These are phyloP conservation scores for Kodamaea alishanica DNA, from an alignment of 1,139 yeast species.

Conservation along the genomic window DNA sequence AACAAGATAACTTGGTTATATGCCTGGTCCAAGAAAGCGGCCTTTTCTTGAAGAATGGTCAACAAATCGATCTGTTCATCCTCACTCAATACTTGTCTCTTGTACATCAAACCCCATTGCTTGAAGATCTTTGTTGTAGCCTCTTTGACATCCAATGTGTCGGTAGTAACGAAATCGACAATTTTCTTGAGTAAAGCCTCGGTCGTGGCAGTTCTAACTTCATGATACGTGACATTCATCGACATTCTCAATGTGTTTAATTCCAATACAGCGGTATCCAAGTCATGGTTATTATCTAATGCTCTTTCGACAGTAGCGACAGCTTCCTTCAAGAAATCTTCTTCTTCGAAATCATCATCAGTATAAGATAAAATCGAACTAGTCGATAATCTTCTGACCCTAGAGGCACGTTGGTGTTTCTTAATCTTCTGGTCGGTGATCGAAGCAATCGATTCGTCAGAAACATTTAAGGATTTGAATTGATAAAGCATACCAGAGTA, in stretches of 20 bases:
- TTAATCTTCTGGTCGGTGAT: slow-evolving; percentile 43
- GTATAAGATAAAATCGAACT: slow-evolving; percentile 37
- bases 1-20: slow-evolving; percentile 54
- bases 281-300: slow-evolving; percentile 83
- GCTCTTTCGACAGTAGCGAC: slow-evolving; percentile 92
- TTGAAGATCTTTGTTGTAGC: slow-evolving; percentile 73
- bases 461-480: slow-evolving; percentile 60
- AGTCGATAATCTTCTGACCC: slow-evolving; percentile 33
- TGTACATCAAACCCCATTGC: slow-evolving; percentile 77
- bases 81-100: slow-evolving; percentile 75
- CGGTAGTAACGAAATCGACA: slow-evolving; percentile 69
- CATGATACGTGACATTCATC: slow-evolving; percentile 91
- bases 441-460: slow-evolving; percentile 78
- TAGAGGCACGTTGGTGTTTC: slow-evolving; percentile 26
- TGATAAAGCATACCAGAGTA: slow-evolving; percentile 51
- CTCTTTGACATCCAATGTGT: slow-evolving; percentile 67
- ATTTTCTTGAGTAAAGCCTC: slow-evolving; percentile 68
- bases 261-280: slow-evolving; percentile 89
- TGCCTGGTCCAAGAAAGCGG: slow-evolving; percentile 27
- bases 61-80: slow-evolving; percentile 78
- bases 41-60: slow-evolving; percentile 50
- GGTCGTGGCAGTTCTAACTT: slow-evolving; percentile 79
- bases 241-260: slow-evolving; percentile 95
- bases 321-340: slow-evolving; percentile 84
- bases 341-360: slow-evolving; percentile 54